Evolutionary conservation across 768 basidiomycete species (phyloP).

Genomic region (Psilocybe subaeruginosa): DNA sequence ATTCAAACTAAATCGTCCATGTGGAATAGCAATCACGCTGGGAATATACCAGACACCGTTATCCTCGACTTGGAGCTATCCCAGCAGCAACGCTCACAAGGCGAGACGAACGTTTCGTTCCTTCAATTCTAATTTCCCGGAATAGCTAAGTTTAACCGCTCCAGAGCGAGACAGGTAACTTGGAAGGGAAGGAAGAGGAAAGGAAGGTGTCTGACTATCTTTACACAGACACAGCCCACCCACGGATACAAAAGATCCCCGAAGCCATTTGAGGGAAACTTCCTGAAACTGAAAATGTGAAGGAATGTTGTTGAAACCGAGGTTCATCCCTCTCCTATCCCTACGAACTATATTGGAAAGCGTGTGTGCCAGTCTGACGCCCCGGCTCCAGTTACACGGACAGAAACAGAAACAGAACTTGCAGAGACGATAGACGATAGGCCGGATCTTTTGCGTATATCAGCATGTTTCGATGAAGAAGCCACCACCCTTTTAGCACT

Average conservation of each 20-base stretch:
- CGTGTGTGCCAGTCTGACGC: neutral
- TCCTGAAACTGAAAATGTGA: neutral
- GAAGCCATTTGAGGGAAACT: neutral
- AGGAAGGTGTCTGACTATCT: neutral
- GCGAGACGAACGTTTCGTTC: too few relatives aligned
- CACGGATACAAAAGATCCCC: constrained; percentile 5
- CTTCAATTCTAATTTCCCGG: too few relatives aligned
- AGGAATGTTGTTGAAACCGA: neutral
- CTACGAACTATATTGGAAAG: neutral
- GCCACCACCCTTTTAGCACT: neutral
- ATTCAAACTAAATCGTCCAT: too few relatives aligned
- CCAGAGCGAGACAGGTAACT: too few relatives aligned
- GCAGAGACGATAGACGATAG: constrained; percentile 6
- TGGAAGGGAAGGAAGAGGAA: too few relatives aligned
- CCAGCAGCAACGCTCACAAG: too few relatives aligned
- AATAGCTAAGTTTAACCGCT: too few relatives aligned
- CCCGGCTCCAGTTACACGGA: neutral
- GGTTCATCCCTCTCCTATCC: neutral
- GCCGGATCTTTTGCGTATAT: constrained; percentile 14
- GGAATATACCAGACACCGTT: too few relatives aligned
- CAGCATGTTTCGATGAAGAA: neutral
- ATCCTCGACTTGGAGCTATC: too few relatives aligned
- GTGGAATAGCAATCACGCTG: too few relatives aligned
- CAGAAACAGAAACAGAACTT: neutral
- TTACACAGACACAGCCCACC: neutral